These are phyloP conservation scores for Cryptococcus sp. DNA, from an alignment of 1,284 basidiomycete genomes.

Conservation along the genomic window DNA sequence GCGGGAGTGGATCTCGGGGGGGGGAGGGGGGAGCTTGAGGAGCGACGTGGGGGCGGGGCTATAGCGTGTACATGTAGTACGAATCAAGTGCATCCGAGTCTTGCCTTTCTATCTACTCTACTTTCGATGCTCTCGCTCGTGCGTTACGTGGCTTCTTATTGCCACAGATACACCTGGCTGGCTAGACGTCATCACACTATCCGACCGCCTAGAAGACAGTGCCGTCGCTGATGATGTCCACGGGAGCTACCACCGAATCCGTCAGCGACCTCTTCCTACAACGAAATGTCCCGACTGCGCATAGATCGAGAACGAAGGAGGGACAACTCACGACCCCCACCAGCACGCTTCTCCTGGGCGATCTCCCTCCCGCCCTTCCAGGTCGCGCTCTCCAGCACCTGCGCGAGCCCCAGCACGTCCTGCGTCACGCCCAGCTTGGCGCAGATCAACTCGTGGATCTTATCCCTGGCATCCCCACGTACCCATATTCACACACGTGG, in stretches of 20 bases:
- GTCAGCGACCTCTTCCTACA: background rate
- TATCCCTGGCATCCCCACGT: slow-evolving; percentile 62
- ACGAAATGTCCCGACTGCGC: background rate
- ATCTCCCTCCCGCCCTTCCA: slow-evolving; percentile 95
- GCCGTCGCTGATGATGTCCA: slow-evolving; percentile 39
- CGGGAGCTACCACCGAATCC: slow-evolving; percentile 20
- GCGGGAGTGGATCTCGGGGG: background rate
- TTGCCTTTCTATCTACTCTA: background rate
- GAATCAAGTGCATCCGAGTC: background rate
- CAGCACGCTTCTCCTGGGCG: slow-evolving; percentile 71
- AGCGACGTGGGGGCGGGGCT: too few relatives aligned
- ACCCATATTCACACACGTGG: too few relatives aligned
- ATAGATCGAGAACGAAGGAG: background rate
- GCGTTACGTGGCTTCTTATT: too few relatives aligned
- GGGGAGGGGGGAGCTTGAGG: too few relatives aligned
- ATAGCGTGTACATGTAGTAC: too few relatives aligned
- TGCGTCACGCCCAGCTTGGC: slow-evolving; percentile 55
- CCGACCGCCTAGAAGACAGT: slow-evolving; percentile 27
- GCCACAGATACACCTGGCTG: too few relatives aligned
- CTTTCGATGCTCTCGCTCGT: background rate
- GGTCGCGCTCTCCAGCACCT: slow-evolving; percentile 87
- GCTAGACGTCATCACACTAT: too few relatives aligned
- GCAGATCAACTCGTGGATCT: slow-evolving; percentile 70
- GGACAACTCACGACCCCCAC: slow-evolving; percentile 57
- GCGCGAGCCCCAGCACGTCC: slow-evolving; percentile 62